phyloP scores from a whole-genome alignment of 805 yeast genomes.

The Kazachstania africana region DNA sequence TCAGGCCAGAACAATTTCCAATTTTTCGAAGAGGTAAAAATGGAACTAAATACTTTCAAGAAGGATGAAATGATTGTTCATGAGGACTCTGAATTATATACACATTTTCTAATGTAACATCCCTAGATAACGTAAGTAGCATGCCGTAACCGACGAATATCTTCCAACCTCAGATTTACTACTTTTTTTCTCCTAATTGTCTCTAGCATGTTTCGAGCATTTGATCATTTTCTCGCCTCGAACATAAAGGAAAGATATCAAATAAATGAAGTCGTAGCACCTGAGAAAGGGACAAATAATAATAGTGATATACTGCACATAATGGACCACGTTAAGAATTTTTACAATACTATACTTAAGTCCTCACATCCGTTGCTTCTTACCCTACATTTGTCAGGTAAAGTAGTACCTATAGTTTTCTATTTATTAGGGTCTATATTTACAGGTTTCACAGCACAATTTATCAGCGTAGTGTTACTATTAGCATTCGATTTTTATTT shows the following conservation, averaged over 20 bases:
- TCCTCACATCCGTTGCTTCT: slow-evolving; percentile 26
- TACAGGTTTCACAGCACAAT: slow-evolving; percentile 34
- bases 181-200: too few species aligned
- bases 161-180: too few species aligned
- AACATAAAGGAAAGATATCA: too few species aligned
- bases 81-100: slow-evolving; percentile 43
- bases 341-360: slow-evolving; percentile 25
- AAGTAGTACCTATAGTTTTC: slow-evolving; percentile 22
- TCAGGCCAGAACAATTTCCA: slow-evolving; percentile 8
- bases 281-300: too few species aligned
- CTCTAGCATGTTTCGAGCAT: too few species aligned
- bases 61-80: slow-evolving; percentile 59
- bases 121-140: too few species aligned
- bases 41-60: slow-evolving; percentile 55
- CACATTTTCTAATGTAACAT: too few species aligned
- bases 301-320: too few species aligned
- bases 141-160: too few species aligned
- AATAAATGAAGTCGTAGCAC: too few species aligned
- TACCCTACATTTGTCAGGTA: slow-evolving; percentile 21
- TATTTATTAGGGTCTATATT: slow-evolving; percentile 24
- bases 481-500: slow-evolving; percentile 91
- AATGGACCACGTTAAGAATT: slow-evolving; percentile 23
- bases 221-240: too few species aligned
- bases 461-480: slow-evolving; percentile 64
- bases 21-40: slow-evolving; percentile 34